Evolutionary conservation across 805 yeast genomes (phyloP).

Genomic region (Wickerhamiella sergipiensis): DNA sequence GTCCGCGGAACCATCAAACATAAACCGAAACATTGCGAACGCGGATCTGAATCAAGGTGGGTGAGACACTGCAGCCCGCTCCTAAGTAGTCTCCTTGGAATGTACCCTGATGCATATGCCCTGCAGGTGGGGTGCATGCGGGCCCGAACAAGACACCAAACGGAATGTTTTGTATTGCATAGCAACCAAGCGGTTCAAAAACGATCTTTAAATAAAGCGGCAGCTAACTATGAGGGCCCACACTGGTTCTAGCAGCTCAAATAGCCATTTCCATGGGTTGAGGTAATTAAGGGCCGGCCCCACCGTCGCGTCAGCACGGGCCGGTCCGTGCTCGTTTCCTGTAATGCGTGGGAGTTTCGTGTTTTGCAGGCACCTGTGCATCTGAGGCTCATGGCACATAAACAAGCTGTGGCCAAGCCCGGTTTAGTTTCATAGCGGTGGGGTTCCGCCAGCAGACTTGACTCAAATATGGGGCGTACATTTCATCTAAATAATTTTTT

Average conservation of each 20-base stretch:
- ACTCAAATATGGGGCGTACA: too few relatives aligned
- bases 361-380: not conserved
- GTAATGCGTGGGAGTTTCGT: not conserved
- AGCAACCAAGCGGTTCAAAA: not conserved
- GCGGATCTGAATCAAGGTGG: not conserved
- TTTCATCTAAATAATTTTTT: not conserved
- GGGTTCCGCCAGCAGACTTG: too few relatives aligned
- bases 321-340: not conserved
- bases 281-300: not conserved
- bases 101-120: not conserved
- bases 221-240: not conserved
- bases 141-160: not conserved
- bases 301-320: not conserved
- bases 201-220: not conserved
- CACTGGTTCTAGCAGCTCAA: not conserved
- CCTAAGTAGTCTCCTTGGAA: not conserved
- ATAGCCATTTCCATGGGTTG: not conserved
- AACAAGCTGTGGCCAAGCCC: not conserved
- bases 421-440: not conserved
- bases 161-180: not conserved
- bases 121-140: not conserved
- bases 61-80: not conserved
- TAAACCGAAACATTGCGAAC: not conserved
- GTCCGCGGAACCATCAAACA: not conserved
- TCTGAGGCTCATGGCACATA: not conserved